Evolutionary conservation across 129 eudicot species (phyloP), one percentile per base, ranked within the genome.

Genomic region (Escallonia herrerae): DNA sequence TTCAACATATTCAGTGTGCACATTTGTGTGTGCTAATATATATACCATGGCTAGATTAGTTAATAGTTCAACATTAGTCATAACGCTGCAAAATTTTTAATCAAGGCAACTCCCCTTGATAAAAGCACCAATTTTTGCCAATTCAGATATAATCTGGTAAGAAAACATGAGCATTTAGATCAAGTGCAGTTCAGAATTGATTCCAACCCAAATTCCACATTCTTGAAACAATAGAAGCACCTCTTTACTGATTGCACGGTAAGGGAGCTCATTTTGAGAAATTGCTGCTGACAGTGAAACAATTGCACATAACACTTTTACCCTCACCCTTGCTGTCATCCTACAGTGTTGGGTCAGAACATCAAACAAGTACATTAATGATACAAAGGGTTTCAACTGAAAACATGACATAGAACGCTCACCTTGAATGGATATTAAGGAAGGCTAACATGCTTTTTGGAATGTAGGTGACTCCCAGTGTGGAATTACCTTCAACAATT

Each of bases 381-480:
- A n/a, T 39, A 40, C 43, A 65, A 52, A 66, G 3, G 41, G 61
- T 22, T 63, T 33, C 13, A 46, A 37, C 10, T 43, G 22, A 57
- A 70, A 10, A 64, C 40, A 58, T 6, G 62, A 67, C 62, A 69
- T 7, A 39, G 70, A 72, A 74, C 52, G 7, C 81, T 72, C 70
- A 89, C 97, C 86, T 74, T 71, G 95, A 79, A 43, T 68, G 80
- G 65, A 88, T 83, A 76, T 79, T 74, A 45, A 89, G 78, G 74
- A 85, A 59, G 62, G 84, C 71, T 68, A 86, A 72, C 66, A 87
- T 38, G 74, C 65, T 67, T 76, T 79, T 82, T 8, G 82, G 84
- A 48, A 86, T 66, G 79, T 78, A 58, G 45, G 65, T 65, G 62
- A 82, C 77, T 76, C 95, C 95, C 81, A 49, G 90, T 67, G 71